Evolutionary conservation across 2,329 filamentous ascomycete species (phyloP), one percentile per base, ranked within the genome.

Genomic region (Escovopsis sp.): DNA sequence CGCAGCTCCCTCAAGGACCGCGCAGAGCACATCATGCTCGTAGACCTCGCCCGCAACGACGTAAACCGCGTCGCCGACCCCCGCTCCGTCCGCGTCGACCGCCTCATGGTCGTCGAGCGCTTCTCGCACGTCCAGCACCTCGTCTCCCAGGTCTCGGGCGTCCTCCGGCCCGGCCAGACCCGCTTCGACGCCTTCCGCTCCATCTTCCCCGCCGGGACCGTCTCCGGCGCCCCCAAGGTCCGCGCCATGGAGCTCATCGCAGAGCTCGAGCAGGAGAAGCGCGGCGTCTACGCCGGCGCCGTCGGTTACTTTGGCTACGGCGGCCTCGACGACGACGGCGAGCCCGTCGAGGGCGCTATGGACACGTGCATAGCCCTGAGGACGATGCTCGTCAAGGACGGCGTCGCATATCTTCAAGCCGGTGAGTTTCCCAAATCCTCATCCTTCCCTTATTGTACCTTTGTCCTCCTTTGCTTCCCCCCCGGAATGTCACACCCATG

Each of bases 71-170:
- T 98, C 19, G 94, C 86, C 61, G 87, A 95, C 63, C 91, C 91
- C 15, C 69, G 81, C 33, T 85, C 85, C 26, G 94, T 89, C 28
- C 78, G 85, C 47, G 91, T 96, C 26, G 91, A 98, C 68, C 77
- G 86, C 42, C 68, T 96, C 48, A 95, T 96, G 89, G 84, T 86
- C 3, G 85, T 93, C 11, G 84, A 94, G 63, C 82, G 83, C 56
- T 98, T 98, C 68, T 91, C 83, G 46, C 91, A 98, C 62, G 91
- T 98, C 26, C 91, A 96, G 70, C 91, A 98, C 62, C 75, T 98
- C 15, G 88, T 94, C 4, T 94, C 86, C 1, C 88, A 98, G 62
- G 91, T 98, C 0, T 94, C 86, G 2, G 89, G 91, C 37, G 73
- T 91, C n/a, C 66, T 96, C 50, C 75, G 91, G 38, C 70, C 75